A percentile compares a stretch with the other conserved stretches of the same genome.
Conservation (phyloP, 2,329 filamentous ascomycete genomes). For the Trichoderma sp. region DNA sequence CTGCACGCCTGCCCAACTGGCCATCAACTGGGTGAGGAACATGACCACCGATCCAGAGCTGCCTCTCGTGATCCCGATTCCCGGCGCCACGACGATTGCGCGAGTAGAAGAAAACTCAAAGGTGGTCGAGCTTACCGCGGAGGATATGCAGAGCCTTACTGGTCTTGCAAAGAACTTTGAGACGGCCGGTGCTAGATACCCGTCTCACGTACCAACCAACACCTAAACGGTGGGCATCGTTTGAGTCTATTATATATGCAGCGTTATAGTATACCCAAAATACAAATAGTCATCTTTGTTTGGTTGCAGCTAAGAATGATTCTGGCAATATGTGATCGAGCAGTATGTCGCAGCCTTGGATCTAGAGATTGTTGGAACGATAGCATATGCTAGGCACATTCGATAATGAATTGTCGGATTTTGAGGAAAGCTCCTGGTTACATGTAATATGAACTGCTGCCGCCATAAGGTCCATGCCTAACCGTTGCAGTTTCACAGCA, state of each 20-base stretch:
- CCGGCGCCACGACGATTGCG: constrained; percentile 60
- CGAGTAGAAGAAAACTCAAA: constrained; percentile 65
- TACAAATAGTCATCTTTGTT: not conserved
- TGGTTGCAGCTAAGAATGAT: not conserved
- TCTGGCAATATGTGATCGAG: not conserved
- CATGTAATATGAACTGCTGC: too few species aligned
- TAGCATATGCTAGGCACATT: not conserved
- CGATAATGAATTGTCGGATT: not conserved
- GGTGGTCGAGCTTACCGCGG: constrained; percentile 51
- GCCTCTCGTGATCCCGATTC: constrained; percentile 66
- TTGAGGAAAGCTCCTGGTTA: not conserved
- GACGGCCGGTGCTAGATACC: constrained; percentile 56
- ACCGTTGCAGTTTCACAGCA: too few species aligned
- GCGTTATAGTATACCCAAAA: not conserved
- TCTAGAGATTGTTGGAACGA: not conserved
- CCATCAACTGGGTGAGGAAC: constrained; percentile 64
- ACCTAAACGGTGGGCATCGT: constrained; percentile 34
- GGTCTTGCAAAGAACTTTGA: constrained; percentile 53
- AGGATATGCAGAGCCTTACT: constrained; percentile 56
- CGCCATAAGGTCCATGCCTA: too few species aligned
- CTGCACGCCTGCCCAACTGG: constrained; percentile 67
- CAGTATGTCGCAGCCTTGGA: not conserved
- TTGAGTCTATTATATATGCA: not conserved
- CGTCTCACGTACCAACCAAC: constrained; percentile 41
- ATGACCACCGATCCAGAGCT: constrained; percentile 56